phyloP scores from a whole-genome alignment of 2,329 filamentous ascomycete species.

The Colletotrichum incanum region DNA sequence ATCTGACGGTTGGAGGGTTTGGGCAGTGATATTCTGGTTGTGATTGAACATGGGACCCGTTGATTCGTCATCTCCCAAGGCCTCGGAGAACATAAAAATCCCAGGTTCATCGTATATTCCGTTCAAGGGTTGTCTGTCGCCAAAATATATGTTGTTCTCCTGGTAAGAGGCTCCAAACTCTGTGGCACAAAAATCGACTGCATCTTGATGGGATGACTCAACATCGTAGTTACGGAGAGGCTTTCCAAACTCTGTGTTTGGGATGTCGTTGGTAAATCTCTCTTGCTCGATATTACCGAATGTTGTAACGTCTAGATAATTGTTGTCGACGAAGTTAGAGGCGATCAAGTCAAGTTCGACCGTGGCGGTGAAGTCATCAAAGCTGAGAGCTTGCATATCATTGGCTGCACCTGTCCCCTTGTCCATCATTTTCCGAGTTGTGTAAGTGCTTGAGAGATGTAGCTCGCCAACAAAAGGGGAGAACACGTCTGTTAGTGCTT shows the following conservation, averaged over 20 bases:
- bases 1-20: background rate
- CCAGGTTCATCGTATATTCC: background rate
- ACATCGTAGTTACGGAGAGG: background rate
- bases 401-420: constrained; percentile 15
- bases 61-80: background rate
- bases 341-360: constrained; percentile 18
- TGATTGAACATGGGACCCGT: background rate
- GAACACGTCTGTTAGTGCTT: background rate
- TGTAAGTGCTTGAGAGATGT: constrained; percentile 25
- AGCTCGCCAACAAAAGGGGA: background rate
- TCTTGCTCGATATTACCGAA: background rate
- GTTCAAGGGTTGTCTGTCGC: background rate
- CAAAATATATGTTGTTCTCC: background rate
- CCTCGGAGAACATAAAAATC: constrained; percentile 13
- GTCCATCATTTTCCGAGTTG: constrained; percentile 24
- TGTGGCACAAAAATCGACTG: background rate
- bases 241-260: background rate
- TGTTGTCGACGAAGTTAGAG: background rate
- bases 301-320: background rate
- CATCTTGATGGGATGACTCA: background rate
- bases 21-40: background rate
- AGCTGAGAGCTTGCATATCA: constrained; percentile 11
- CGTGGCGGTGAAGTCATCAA: constrained; percentile 29
- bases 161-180: background rate
- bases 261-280: background rate